Evolutionary conservation across 2,329 filamentous ascomycete genomes (phyloP).

Genomic region (Ustulina deusta): DNA sequence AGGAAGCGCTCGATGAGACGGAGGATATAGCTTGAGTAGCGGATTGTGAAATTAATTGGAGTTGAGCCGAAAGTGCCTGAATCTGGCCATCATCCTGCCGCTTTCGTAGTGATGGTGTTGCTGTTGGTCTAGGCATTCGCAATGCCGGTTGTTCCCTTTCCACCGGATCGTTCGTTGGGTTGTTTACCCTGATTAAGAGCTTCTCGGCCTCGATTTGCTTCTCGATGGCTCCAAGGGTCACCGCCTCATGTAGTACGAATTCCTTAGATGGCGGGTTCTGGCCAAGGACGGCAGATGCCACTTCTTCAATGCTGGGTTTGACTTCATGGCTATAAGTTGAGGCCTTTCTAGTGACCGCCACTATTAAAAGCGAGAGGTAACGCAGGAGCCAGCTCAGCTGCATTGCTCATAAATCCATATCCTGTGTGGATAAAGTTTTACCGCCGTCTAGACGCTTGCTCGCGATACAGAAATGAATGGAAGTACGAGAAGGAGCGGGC

Average conservation of each 20-base stretch:
- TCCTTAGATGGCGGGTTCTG: slow-evolving; percentile 1
- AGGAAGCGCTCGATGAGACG: slow-evolving; percentile 49
- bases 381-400: slow-evolving; percentile 50
- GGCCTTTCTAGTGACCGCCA: slow-evolving; percentile 48
- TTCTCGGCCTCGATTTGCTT: slow-evolving; percentile 30
- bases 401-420: slow-evolving; percentile 50
- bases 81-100: slow-evolving; percentile 50
- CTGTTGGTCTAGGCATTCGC: slow-evolving; percentile 45
- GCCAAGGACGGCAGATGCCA: slow-evolving; percentile 2
- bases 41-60: slow-evolving; percentile 48
- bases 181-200: slow-evolving; percentile 38
- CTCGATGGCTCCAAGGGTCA: slow-evolving; percentile 33
- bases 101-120: slow-evolving; percentile 40
- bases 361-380: slow-evolving; percentile 47
- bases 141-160: slow-evolving; percentile 42
- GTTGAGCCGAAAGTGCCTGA: slow-evolving; percentile 48
- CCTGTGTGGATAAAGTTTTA: slow-evolving; percentile 35
- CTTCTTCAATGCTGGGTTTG: slow-evolving; percentile 23
- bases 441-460: slow-evolving; percentile 44
- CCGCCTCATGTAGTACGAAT: neutral
- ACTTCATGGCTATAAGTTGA: slow-evolving; percentile 40
- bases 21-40: slow-evolving; percentile 49
- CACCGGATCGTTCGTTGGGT: slow-evolving; percentile 34
- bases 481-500: slow-evolving; percentile 33
- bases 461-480: slow-evolving; percentile 41